These are phyloP conservation scores for Setaria viridis DNA, from an alignment of 202 grass and related monocot species.

Conservation along the genomic window DNA sequence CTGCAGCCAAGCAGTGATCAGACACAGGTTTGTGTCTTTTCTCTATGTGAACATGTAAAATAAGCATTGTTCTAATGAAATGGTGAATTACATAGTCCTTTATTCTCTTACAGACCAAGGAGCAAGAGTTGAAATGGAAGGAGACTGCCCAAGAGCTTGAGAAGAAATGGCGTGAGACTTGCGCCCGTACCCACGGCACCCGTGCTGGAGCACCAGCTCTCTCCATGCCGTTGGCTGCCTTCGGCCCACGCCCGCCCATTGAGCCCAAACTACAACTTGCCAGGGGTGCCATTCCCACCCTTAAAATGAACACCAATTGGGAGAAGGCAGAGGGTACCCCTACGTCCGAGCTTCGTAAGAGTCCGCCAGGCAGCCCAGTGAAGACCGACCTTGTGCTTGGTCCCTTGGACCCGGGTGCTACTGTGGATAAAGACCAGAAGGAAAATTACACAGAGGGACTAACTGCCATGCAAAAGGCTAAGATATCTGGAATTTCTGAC, in stretches of 20 bases:
- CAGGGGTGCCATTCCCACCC: slow-evolving; percentile 51
- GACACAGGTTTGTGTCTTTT: slow-evolving; percentile 49
- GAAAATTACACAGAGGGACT: slow-evolving; percentile 48
- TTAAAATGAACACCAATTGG: slow-evolving; percentile 57
- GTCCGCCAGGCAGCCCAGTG: slow-evolving; percentile 66
- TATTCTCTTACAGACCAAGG: slow-evolving; percentile 54
- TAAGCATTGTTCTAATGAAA: not conserved
- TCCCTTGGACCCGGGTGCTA: slow-evolving; percentile 39
- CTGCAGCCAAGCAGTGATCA: slow-evolving; percentile 63
- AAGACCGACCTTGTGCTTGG: slow-evolving; percentile 92
- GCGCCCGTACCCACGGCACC: slow-evolving; percentile 56
- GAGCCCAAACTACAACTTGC: slow-evolving; percentile 52
- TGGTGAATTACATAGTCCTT: slow-evolving; percentile 35
- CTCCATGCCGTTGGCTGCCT: slow-evolving; percentile 44
- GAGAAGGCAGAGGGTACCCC: slow-evolving; percentile 50
- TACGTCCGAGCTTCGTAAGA: slow-evolving; percentile 53
- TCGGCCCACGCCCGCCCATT: slow-evolving; percentile 32
- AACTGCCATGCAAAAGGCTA: slow-evolving; percentile 74
- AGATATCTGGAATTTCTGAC: slow-evolving; percentile 74
- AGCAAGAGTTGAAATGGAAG: slow-evolving; percentile 65
- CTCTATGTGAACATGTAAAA: slow-evolving; percentile 3
- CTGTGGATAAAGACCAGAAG: slow-evolving; percentile 56
- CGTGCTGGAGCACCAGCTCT: slow-evolving; percentile 42
- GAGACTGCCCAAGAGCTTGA: slow-evolving; percentile 67
- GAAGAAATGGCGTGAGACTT: slow-evolving; percentile 79